Percentiles rank a stretch among this genome's conserved stretches.
phyloP scores from a whole-genome alignment of 306 rosid genomes.

The Crataegus laevigata region DNA sequence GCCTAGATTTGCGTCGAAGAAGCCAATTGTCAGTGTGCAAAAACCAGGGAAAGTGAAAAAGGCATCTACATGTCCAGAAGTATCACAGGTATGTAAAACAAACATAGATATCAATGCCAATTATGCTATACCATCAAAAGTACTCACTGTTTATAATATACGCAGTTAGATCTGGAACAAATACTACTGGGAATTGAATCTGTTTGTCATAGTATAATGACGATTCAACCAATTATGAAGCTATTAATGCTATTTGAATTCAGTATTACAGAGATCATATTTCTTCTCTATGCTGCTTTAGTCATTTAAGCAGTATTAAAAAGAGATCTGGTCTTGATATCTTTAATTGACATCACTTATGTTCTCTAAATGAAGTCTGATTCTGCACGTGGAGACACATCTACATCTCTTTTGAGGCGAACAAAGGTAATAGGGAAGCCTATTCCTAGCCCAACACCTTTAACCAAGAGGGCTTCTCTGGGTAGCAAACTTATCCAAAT shows the following conservation, averaged over 20 bases:
- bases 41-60: slow-evolving; percentile 40
- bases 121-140: not conserved
- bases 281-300: not conserved
- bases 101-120: not conserved
- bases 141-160: not conserved
- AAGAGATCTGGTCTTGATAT: not conserved
- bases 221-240: not conserved
- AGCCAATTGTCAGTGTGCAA: slow-evolving; percentile 39
- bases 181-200: not conserved
- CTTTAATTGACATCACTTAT: slow-evolving; percentile 14
- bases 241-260: not conserved
- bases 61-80: slow-evolving; percentile 38
- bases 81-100: slow-evolving; percentile 45
- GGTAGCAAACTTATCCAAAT: slow-evolving; percentile 34
- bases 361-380: slow-evolving; percentile 33
- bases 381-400: slow-evolving; percentile 29
- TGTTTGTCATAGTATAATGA: not conserved
- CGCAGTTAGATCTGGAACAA: not conserved
- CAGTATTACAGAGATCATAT: not conserved
- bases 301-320: not conserved
- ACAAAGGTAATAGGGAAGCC: slow-evolving; percentile 46
- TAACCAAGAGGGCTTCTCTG: slow-evolving; percentile 61
- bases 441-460: slow-evolving; percentile 40
- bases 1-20: slow-evolving; percentile 40
- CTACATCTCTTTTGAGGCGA: slow-evolving; percentile 38